Conservation (phyloP, 495 filamentous ascomycete species). For the Aspergillus ostianus region DNA sequence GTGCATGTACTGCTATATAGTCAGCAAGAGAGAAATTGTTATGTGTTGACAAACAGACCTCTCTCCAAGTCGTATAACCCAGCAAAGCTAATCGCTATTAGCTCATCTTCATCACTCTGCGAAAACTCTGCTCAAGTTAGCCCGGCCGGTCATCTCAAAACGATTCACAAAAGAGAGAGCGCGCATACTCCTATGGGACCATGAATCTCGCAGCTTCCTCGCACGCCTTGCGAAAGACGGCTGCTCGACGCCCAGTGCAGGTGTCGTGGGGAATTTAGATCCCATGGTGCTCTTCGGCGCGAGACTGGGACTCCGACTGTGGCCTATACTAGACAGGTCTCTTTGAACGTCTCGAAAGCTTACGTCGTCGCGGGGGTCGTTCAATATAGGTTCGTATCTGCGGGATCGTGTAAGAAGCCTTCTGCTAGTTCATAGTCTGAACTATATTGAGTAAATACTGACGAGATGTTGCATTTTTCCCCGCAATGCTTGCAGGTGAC, state of each 20-base stretch:
- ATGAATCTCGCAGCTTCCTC: constrained; percentile 26
- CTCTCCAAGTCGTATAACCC: constrained; percentile 32
- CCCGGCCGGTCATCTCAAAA: constrained; percentile 8
- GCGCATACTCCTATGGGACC: constrained; percentile 29
- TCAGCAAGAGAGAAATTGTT: background rate
- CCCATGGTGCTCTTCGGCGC: constrained; percentile 17
- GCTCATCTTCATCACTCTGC: constrained; percentile 32
- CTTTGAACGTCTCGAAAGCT: constrained; percentile 20
- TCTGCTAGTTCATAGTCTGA: background rate
- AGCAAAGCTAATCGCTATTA: constrained; percentile 32
- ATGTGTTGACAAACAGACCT: constrained; percentile 12
- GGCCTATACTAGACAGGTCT: constrained; percentile 13
- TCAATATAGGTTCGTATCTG: constrained; percentile 25
- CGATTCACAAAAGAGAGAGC: background rate
- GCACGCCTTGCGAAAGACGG: constrained; percentile 18
- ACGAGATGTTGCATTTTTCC: constrained; percentile 26
- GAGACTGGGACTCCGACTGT: constrained; percentile 25
- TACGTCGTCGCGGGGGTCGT: constrained; percentile 22
- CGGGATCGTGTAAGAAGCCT: constrained; percentile 6
- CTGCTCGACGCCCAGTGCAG: constrained; percentile 13
- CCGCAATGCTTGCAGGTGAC: constrained; percentile 27
- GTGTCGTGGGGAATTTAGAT: constrained; percentile 12
- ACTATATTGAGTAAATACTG: constrained; percentile 6
- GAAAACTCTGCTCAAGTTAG: constrained; percentile 17
- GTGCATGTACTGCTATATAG: constrained; percentile 25